These are phyloP conservation scores for Fraxinus greggii DNA, from an alignment of 305 asterid genomes.

Conservation along the genomic window DNA sequence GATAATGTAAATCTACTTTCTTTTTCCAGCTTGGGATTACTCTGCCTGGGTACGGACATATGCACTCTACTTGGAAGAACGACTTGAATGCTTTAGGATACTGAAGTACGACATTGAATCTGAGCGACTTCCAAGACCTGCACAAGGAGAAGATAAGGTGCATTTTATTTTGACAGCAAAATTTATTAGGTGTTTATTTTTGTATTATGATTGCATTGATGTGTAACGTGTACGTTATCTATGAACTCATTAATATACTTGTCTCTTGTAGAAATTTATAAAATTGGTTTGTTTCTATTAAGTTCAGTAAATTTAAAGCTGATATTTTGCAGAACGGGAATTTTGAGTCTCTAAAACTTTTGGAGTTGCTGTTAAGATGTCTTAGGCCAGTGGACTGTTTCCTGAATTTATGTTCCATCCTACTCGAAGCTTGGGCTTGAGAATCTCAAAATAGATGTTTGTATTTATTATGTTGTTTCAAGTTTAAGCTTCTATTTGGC, in stretches of 20 bases:
- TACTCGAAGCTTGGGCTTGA: not conserved
- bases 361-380: not conserved
- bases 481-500: not conserved
- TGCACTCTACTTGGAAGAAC: conserved; percentile 92
- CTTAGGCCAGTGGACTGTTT: not conserved
- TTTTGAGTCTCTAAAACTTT: not conserved
- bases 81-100: conserved; percentile 89
- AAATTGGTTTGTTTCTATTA: not conserved
- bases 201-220: not conserved
- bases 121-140: conserved; percentile 83
- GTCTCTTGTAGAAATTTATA: not conserved
- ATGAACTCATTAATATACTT: not conserved
- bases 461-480: not conserved
- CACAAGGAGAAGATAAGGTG: conserved; percentile 90
- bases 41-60: conserved; percentile 96
- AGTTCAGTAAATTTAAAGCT: not conserved
- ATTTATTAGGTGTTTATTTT: not conserved
- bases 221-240: not conserved
- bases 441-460: not conserved
- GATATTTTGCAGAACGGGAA: not conserved
- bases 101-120: conserved; percentile 93
- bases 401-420: not conserved
- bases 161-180: conserved; percentile 8
- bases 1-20: not conserved
- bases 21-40: conserved; percentile 88